These are phyloP conservation scores for Coemansia sp. DNA, from an alignment of 192 early-diverging fungal genomes.

Conservation along the genomic window DNA sequence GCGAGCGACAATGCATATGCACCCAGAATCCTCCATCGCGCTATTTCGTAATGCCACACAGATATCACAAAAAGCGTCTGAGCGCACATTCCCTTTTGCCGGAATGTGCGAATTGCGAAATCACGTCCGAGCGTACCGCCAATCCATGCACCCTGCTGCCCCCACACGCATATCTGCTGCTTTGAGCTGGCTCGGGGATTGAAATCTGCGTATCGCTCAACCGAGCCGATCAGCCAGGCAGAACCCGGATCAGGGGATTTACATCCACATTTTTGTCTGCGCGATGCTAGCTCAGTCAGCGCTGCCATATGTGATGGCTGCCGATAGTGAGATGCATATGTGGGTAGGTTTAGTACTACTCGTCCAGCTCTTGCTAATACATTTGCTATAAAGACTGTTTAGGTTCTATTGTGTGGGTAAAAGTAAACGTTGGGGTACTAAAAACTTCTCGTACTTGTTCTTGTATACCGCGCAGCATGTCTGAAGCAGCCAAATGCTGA, in stretches of 20 bases:
- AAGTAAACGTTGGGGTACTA: conserved; percentile 12
- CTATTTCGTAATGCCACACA: conserved; percentile 11
- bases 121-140: conserved; percentile 5
- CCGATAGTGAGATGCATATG: conserved; percentile 8
- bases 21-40: not conserved
- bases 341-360: conserved; percentile 6
- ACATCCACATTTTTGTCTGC: too few relatives aligned
- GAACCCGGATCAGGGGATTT: not conserved
- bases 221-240: not conserved
- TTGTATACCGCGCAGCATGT: not conserved
- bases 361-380: not conserved
- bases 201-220: not conserved
- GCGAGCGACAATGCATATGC: conserved; percentile 1
- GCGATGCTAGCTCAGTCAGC: too few relatives aligned
- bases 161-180: not conserved
- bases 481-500: not conserved
- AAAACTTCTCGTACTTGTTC: conserved; percentile 8
- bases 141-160: conserved; percentile 8
- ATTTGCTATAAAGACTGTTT: not conserved
- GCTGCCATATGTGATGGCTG: not conserved
- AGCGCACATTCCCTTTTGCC: conserved; percentile 8
- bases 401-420: conserved; percentile 10
- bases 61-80: conserved; percentile 10
- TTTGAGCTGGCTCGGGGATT: conserved; percentile 8
- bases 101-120: conserved; percentile 3